phyloP scores from a whole-genome alignment of 148 eudicot species.

The Nyssa sinensis region DNA sequence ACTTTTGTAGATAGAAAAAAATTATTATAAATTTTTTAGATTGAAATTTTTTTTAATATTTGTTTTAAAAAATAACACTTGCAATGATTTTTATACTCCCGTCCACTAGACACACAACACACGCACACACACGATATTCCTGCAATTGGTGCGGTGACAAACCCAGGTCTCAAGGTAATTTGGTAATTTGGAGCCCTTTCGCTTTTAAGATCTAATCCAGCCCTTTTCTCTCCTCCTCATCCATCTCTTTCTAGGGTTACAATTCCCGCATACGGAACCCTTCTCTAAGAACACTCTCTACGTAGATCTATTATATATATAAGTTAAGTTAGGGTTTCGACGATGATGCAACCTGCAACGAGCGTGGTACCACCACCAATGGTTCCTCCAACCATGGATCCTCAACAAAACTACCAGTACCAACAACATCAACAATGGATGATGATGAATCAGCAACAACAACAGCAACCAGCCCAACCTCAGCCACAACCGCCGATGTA shows the following conservation, averaged over 20 bases:
- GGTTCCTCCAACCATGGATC: slow-evolving; percentile 41
- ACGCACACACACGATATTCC: no score
- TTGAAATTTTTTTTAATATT: no score
- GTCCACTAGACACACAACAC: no score
- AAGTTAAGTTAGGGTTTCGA: slow-evolving; percentile 23
- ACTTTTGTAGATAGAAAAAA: no score
- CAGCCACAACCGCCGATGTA: slow-evolving; percentile 23
- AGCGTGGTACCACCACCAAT: slow-evolving; percentile 18
- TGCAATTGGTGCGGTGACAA: no score
- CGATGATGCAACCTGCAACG: slow-evolving; percentile 50
- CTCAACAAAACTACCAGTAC: slow-evolving; percentile 38
- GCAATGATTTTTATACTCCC: no score
- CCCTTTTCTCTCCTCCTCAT: not conserved
- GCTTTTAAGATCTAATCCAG: no score
- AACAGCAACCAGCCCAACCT: slow-evolving; percentile 31
- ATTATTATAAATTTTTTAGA: no score
- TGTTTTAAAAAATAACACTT: no score
- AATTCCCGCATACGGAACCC: not conserved
- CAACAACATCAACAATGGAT: slow-evolving; percentile 45
- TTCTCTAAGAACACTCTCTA: not conserved
- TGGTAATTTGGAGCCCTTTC: no score
- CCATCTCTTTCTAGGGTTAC: not conserved
- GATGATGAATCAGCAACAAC: slow-evolving; percentile 27
- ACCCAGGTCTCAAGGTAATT: no score
- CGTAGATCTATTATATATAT: slow-evolving; percentile 16